phyloP scores from a whole-genome alignment of 192 early-diverging fungal species.

The Podila epigama region DNA sequence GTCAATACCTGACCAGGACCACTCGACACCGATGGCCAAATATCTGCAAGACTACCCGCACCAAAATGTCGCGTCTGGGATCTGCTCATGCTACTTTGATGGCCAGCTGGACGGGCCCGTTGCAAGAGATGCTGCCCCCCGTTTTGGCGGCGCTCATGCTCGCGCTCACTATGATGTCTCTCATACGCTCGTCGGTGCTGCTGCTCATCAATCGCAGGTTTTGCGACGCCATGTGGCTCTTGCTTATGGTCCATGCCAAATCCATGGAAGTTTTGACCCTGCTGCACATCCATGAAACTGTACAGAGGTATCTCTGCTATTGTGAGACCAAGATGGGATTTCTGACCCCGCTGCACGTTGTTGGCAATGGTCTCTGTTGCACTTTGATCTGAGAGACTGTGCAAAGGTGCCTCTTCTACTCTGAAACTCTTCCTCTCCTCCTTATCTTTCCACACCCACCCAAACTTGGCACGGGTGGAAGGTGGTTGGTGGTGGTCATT shows the following conservation, averaged over 20 bases:
- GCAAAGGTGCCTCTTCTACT: constrained; percentile 5
- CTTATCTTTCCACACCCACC: constrained; percentile 42
- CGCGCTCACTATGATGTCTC: constrained; percentile 4
- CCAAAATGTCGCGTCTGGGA: neutral
- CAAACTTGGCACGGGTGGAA: constrained; percentile 35
- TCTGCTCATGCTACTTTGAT: neutral
- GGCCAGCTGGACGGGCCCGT: neutral
- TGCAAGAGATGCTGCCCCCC: neutral
- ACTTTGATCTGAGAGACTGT: neutral
- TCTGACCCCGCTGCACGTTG: too few relatives aligned
- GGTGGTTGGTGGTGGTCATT: constrained; percentile 26
- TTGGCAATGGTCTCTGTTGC: too few relatives aligned
- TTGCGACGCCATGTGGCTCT: neutral
- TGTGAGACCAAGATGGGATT: too few relatives aligned
- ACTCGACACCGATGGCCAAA: constrained; percentile 8
- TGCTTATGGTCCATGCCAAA: neutral
- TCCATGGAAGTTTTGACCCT: constrained; percentile 24
- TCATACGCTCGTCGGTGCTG: constrained; percentile 3
- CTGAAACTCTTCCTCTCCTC: constrained; percentile 27
- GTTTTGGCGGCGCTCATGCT: constrained; percentile 1
- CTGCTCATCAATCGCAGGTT: neutral
- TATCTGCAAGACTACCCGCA: constrained; percentile 5
- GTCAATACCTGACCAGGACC: neutral
- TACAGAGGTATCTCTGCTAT: constrained; percentile 2
- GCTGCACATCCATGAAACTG: constrained; percentile 11